These are phyloP conservation scores for Leccinum boreale DNA, from an alignment of 768 basidiomycete species.

Conservation along the genomic window DNA sequence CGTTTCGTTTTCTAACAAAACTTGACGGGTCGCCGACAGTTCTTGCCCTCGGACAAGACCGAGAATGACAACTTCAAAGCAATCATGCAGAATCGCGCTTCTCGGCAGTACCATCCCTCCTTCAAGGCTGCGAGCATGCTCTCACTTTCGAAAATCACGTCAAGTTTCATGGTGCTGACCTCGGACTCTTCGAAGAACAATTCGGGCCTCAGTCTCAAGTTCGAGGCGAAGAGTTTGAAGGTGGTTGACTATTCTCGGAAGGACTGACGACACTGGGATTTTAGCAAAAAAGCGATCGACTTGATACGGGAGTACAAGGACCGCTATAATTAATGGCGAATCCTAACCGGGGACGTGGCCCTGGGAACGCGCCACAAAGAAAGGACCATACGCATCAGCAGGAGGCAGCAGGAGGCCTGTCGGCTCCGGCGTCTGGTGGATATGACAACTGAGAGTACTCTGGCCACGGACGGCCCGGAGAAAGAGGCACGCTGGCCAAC, in stretches of 20 bases:
- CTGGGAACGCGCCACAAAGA: constrained; percentile 12
- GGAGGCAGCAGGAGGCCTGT: constrained; percentile 7
- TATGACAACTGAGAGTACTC: background rate
- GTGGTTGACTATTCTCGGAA: constrained; percentile 91
- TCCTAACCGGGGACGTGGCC: constrained; percentile 50
- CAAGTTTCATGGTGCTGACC: constrained; percentile 86
- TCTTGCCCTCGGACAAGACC: constrained; percentile 78
- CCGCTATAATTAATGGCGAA: constrained; percentile 60
- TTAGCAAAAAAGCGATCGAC: constrained; percentile 79
- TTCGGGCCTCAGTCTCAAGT: constrained; percentile 92
- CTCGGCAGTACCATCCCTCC: constrained; percentile 69
- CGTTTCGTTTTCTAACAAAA: background rate
- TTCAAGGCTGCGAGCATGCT: constrained; percentile 74
- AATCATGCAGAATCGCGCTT: constrained; percentile 49
- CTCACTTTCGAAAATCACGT: constrained; percentile 84
- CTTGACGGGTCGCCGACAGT: constrained; percentile 42
- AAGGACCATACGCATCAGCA: constrained; percentile 9
- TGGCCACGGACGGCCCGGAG: background rate
- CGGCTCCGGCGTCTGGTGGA: constrained; percentile 1
- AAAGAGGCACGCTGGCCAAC: constrained; percentile 7
- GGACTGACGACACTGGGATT: constrained; percentile 85
- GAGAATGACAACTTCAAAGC: constrained; percentile 79
- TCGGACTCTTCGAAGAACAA: constrained; percentile 80
- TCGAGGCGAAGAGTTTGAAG: constrained; percentile 90
- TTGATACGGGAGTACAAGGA: constrained; percentile 85